Evolutionary conservation across 805 yeast species (phyloP).

Genomic region (Lipomyces starkeyi): DNA sequence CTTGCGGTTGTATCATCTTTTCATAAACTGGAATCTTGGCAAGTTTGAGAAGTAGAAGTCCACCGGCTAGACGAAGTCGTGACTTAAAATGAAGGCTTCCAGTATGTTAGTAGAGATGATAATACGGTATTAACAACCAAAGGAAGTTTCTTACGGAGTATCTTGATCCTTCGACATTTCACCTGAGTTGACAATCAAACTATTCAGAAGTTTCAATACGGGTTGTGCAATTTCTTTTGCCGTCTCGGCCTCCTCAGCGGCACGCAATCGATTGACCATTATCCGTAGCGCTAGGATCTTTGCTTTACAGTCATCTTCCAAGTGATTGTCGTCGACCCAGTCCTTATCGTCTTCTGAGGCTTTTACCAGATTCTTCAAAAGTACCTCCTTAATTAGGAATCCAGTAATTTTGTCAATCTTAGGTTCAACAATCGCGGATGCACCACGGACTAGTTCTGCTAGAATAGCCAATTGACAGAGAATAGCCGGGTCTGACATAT

Average conservation of each 20-base stretch:
- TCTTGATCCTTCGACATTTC: constrained; percentile 55
- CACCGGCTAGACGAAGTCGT: constrained; percentile 70
- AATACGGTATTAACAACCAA: not conserved
- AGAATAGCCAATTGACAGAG: constrained; percentile 64
- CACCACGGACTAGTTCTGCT: constrained; percentile 61
- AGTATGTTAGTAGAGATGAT: not conserved
- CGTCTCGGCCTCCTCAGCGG: constrained; percentile 48
- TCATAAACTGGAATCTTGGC: constrained; percentile 62
- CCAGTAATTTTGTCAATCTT: constrained; percentile 64
- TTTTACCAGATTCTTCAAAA: constrained; percentile 56
- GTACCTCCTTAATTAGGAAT: constrained; percentile 63
- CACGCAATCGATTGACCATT: constrained; percentile 63
- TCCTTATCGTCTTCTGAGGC: constrained; percentile 44
- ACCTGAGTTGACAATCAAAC: constrained; percentile 76
- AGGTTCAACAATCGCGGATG: constrained; percentile 57
- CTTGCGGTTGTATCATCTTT: constrained; percentile 57
- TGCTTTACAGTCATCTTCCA: constrained; percentile 53
- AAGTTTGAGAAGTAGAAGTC: constrained; percentile 65
- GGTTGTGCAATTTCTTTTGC: constrained; percentile 60
- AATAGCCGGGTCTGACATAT: constrained; percentile 49
- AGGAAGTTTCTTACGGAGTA: constrained; percentile 57
- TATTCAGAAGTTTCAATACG: constrained; percentile 67
- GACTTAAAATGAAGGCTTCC: constrained; percentile 55
- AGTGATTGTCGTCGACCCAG: constrained; percentile 57
- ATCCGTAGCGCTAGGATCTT: constrained; percentile 61